These are phyloP conservation scores for Myriosclerotinia scirpicola DNA, from an alignment of 2,329 filamentous ascomycete genomes.

Conservation along the genomic window DNA sequence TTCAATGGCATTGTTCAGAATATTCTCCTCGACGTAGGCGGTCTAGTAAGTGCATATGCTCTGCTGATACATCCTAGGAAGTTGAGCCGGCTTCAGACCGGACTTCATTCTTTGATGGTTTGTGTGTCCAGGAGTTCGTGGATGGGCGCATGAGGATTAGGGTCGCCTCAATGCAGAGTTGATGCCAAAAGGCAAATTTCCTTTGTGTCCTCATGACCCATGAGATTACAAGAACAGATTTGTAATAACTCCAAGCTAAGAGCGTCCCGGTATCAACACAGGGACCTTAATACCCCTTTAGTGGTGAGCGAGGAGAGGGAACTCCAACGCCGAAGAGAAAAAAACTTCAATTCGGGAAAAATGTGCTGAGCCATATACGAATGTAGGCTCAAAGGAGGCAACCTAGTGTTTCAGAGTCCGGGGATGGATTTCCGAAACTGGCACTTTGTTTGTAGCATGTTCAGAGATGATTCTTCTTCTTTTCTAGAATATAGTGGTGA, in stretches of 20 bases:
- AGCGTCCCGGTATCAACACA: not conserved
- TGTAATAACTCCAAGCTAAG: not conserved
- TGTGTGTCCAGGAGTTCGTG: not conserved
- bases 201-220: not conserved
- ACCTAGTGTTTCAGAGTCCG: not conserved
- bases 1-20: slow-evolving; percentile 8
- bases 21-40: not conserved
- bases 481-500: not conserved
- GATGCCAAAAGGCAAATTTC: not conserved
- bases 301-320: not conserved
- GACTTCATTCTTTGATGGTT: not conserved
- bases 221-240: not conserved
- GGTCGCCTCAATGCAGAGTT: not conserved
- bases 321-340: not conserved
- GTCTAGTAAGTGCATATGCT: not conserved
- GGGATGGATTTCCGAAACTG: not conserved
- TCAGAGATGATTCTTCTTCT: not conserved
- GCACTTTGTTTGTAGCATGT: not conserved
- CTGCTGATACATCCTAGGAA: not conserved
- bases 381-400: not conserved
- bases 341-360: not conserved
- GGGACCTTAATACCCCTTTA: not conserved
- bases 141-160: not conserved
- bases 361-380: not conserved
- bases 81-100: not conserved